Evolutionary conservation across 805 yeast species (phyloP).

Genomic region (Candida silvicultrix): DNA sequence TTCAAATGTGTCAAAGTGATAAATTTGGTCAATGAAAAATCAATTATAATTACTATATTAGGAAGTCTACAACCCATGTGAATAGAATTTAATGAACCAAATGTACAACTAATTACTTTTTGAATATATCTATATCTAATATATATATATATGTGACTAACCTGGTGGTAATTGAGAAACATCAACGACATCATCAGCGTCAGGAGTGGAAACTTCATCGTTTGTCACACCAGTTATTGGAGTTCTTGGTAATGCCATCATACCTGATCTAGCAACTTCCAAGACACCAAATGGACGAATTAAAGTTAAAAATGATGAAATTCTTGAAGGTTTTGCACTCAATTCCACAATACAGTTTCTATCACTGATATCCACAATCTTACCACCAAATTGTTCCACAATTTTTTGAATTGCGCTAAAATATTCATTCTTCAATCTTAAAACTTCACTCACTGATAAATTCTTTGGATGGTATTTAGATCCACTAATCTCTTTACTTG

Average conservation of each 20-base stretch:
- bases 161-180: constrained; percentile 61
- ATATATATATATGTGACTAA: no score
- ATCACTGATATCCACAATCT: constrained; percentile 85
- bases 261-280: constrained; percentile 95
- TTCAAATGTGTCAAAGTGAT: no score
- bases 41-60: no score
- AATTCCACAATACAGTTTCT: constrained; percentile 92
- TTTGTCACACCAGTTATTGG: constrained; percentile 58
- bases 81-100: no score
- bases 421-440: constrained; percentile 90
- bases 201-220: constrained; percentile 41
- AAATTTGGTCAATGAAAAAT: no score
- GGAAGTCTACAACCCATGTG: no score
- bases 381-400: constrained; percentile 87
- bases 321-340: constrained; percentile 87
- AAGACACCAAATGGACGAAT: constrained; percentile 94
- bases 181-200: constrained; percentile 72
- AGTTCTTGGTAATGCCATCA: constrained; percentile 98
- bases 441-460: constrained; percentile 83
- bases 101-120: no score
- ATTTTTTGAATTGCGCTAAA: constrained; percentile 77
- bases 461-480: constrained; percentile 77
- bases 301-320: constrained; percentile 79
- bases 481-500: constrained; percentile 22
- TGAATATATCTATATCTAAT: no score